Evolutionary conservation across 148 eudicot genomes (phyloP).

Genomic region (Silene conica): DNA sequence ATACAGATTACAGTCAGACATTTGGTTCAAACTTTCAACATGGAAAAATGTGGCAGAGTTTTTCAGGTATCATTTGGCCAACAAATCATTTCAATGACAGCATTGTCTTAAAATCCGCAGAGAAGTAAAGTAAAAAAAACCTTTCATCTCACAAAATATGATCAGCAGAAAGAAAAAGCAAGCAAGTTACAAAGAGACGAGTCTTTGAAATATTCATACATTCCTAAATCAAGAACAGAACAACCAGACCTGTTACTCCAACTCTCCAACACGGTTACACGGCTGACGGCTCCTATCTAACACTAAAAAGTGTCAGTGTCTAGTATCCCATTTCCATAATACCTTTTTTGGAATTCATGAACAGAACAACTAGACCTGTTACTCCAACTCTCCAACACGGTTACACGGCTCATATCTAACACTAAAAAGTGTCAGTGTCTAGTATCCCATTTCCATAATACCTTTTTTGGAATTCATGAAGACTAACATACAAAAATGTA

Average conservation of each 20-base stretch:
- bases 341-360: too few relatives aligned
- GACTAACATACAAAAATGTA: too few relatives aligned
- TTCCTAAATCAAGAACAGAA: background rate
- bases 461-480: background rate
- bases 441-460: too few relatives aligned
- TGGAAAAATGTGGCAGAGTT: background rate
- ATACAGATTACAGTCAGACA: background rate
- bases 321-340: too few relatives aligned
- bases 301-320: background rate
- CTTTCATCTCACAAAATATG: background rate
- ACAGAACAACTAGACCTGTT: background rate
- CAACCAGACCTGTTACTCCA: background rate
- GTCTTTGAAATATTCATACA: background rate
- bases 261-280: background rate
- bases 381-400: background rate
- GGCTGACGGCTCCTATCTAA: background rate
- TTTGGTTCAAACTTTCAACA: slow-evolving; percentile 1
- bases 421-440: too few relatives aligned
- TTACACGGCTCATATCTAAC: background rate
- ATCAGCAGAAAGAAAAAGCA: background rate
- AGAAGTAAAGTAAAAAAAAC: background rate
- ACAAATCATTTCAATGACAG: too few relatives aligned
- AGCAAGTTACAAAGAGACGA: background rate
- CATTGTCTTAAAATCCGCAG: background rate
- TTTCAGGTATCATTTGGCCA: background rate